These are phyloP conservation scores for Begonia fuchsioides DNA, from an alignment of 306 rosid species.

Conservation along the genomic window DNA sequence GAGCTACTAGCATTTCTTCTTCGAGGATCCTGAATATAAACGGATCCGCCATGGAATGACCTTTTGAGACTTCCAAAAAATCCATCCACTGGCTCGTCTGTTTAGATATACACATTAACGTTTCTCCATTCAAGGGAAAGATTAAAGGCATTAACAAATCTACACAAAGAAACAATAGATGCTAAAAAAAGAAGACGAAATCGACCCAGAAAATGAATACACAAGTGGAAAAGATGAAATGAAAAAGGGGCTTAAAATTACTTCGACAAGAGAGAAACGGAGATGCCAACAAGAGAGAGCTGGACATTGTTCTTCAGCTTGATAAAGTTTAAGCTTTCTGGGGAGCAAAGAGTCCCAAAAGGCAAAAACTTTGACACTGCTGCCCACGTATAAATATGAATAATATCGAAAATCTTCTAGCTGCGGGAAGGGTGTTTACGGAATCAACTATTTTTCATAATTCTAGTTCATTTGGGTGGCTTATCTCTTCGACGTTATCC, in stretches of 20 bases:
- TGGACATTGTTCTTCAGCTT: slow-evolving; percentile 33
- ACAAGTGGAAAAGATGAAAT: background rate
- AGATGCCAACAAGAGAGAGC: slow-evolving; percentile 45
- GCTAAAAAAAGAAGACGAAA: background rate
- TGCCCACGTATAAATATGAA: too few relatives aligned
- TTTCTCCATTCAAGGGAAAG: slow-evolving; percentile 4
- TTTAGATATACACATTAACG: slow-evolving; percentile 12
- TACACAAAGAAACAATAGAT: background rate
- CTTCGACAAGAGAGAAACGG: slow-evolving; percentile 36
- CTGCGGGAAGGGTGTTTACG: too few relatives aligned
- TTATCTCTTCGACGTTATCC: too few relatives aligned
- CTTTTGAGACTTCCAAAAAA: slow-evolving; percentile 27
- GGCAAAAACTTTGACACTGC: too few relatives aligned
- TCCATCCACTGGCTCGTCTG: slow-evolving; percentile 43
- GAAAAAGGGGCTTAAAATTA: slow-evolving; percentile 17
- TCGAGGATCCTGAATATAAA: slow-evolving; percentile 16
- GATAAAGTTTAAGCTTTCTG: slow-evolving; percentile 6
- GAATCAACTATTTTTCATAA: too few relatives aligned
- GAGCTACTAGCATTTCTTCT: slow-evolving; percentile 18
- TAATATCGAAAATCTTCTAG: too few relatives aligned
- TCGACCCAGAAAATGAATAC: too few relatives aligned
- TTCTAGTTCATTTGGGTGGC: too few relatives aligned
- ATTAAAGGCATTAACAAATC: background rate
- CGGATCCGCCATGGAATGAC: slow-evolving; percentile 34
- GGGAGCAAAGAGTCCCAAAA: background rate